Percentiles rank a stretch among this genome's conserved stretches.
Conservation (phyloP, 768 basidiomycete genomes). For the Naematelia aurantialba region DNA sequence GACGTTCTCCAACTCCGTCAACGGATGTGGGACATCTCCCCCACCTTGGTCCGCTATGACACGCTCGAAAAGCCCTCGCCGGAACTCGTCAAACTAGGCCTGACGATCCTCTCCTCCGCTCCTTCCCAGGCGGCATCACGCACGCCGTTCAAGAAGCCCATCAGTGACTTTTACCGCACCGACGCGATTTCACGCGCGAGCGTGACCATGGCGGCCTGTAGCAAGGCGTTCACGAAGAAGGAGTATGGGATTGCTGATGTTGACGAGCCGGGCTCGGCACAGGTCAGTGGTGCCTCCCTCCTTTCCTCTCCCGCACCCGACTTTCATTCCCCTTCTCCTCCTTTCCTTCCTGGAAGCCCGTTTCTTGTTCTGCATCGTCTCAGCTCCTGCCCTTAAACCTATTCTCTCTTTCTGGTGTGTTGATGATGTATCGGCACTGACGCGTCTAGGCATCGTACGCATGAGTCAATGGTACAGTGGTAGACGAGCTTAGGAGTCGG, state of each 20-base stretch:
- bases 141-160: constrained; percentile 68
- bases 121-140: constrained; percentile 52
- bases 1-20: constrained; percentile 77
- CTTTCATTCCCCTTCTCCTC: too few species aligned
- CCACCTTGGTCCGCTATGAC: constrained; percentile 81
- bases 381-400: too few species aligned
- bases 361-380: too few species aligned
- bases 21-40: constrained; percentile 94
- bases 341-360: too few species aligned
- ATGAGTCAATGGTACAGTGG: neutral
- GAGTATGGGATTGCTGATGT: constrained; percentile 36
- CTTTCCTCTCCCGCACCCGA: neutral
- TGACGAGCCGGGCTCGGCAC: constrained; percentile 29
- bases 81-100: constrained; percentile 68
- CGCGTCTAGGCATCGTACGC: constrained; percentile 4
- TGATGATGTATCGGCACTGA: neutral
- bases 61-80: constrained; percentile 68
- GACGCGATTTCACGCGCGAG: constrained; percentile 90
- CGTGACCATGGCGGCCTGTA: constrained; percentile 93
- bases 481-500: too few species aligned
- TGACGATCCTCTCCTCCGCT: constrained; percentile 58
- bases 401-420: too few species aligned
- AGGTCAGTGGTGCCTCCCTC: constrained; percentile 34
- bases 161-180: constrained; percentile 92
- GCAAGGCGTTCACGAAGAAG: constrained; percentile 71